Percentiles rank a stretch among this genome's conserved stretches.
Conservation (phyloP, 2,329 filamentous ascomycete species). For the Venturia aucupariae region DNA sequence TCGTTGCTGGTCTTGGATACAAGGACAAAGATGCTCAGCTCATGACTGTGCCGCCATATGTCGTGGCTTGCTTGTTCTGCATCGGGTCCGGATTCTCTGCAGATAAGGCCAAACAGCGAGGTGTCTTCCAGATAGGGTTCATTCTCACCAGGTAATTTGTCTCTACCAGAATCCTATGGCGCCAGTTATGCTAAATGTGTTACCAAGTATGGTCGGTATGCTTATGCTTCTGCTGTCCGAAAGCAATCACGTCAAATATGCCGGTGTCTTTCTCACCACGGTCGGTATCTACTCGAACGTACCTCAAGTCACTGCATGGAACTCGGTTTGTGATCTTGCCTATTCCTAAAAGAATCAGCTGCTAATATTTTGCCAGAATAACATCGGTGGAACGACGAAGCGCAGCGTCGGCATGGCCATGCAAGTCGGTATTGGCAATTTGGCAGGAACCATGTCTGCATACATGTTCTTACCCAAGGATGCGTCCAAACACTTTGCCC, state of each 20-base stretch:
- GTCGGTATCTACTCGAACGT: slow-evolving; percentile 46
- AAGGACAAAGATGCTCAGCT: slow-evolving; percentile 50
- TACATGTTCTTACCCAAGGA: slow-evolving; percentile 41
- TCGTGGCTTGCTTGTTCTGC: slow-evolving; percentile 29
- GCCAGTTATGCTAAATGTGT: background rate
- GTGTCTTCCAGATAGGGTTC: slow-evolving; percentile 15
- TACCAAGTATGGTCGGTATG: slow-evolving; percentile 24
- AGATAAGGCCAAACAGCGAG: slow-evolving; percentile 13
- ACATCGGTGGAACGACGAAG: slow-evolving; percentile 48
- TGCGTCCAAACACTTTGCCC: slow-evolving; percentile 31
- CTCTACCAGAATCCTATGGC: background rate
- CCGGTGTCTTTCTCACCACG: slow-evolving; percentile 33
- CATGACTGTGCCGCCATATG: slow-evolving; percentile 57
- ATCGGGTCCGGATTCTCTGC: slow-evolving; percentile 13
- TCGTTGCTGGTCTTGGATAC: slow-evolving; percentile 60
- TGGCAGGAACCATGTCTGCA: slow-evolving; percentile 39
- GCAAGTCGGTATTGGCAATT: slow-evolving; percentile 43
- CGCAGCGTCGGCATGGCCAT: slow-evolving; percentile 48
- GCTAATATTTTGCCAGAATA: slow-evolving; percentile 31
- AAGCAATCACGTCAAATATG: slow-evolving; percentile 28
- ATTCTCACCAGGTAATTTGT: background rate
- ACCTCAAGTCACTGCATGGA: slow-evolving; percentile 49
- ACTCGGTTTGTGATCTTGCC: slow-evolving; percentile 23
- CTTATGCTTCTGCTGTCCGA: slow-evolving; percentile 29
- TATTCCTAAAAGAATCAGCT: background rate